Evolutionary conservation across 306 rosid species (phyloP), one percentile per base, ranked within the genome.

Genomic region (Fragaria vesca): DNA sequence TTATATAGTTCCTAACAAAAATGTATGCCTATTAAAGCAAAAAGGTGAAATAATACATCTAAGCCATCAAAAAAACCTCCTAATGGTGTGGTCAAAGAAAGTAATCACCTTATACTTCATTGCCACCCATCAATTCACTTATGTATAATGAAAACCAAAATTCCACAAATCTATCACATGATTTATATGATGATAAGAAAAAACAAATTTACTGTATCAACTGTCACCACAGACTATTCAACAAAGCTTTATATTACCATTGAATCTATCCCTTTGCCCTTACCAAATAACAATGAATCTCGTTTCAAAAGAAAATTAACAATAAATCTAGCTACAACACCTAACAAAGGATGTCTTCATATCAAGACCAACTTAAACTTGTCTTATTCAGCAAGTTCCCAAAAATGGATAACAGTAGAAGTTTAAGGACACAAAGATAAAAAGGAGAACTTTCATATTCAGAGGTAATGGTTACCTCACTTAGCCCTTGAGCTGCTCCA

Each of bases 401-500:
- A 30, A 3, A 12, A 28, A 62, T 5, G 1, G 42, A 62, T 62
- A 28, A 13, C 68, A 28, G 38, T 13, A 69, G 16, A 50, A 66
- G 42, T 66, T 76, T 12, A 21, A 34, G 2, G 30, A 26, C 32
- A 47, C 58, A 24, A 52, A 55, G 12, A 66, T 11, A 55, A 6
- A 20, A 42, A 15, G 24, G 28, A 52, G 42, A 30, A 61, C 58
- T 70, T 52, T 60, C 79, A 28, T 74, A 67, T 28, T 24, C 43
- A 45, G 18, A n/a, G 15, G 67, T 61, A 67, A 78, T 5, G 51
- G 90, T 73, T 54, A 91, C 99, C 99, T 95, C 99, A 71, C 99
- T 93, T 86, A 95, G 83, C 72, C 99, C 99, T 85, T 95, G 99
- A 72, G 97, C 99, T 48, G 99, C 99, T 77, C 99, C 99, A 77